These are phyloP conservation scores for Tylopilus vinaceipallidus DNA, from an alignment of 768 basidiomycete species.

Conservation along the genomic window DNA sequence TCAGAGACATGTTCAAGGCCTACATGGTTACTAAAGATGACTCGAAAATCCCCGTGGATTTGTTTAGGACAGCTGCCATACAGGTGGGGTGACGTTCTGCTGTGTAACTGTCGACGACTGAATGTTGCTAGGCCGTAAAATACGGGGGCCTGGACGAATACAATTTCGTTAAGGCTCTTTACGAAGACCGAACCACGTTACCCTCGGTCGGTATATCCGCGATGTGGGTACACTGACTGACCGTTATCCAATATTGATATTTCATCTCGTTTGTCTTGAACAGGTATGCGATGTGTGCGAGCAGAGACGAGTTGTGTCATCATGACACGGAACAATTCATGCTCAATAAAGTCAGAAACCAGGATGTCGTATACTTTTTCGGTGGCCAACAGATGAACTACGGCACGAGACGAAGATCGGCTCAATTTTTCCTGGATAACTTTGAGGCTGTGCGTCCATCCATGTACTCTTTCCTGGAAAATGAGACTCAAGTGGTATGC, in stretches of 20 bases:
- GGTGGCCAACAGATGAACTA: conserved; percentile 55
- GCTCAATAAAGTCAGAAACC: conserved; percentile 48
- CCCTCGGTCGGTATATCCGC: conserved; percentile 62
- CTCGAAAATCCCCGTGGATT: conserved; percentile 76
- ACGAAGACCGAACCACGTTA: conserved; percentile 72
- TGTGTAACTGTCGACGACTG: not conserved
- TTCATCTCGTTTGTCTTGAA: not conserved
- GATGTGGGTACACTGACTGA: conserved; percentile 44
- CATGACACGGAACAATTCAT: conserved; percentile 64
- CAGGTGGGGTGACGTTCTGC: conserved; percentile 41
- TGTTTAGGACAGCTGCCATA: conserved; percentile 55
- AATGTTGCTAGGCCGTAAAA: conserved; percentile 54
- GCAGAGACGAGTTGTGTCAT: conserved; percentile 55
- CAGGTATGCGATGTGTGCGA: conserved; percentile 64
- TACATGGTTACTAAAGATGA: conserved; percentile 74
- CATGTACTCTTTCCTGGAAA: not conserved
- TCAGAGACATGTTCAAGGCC: conserved; percentile 65
- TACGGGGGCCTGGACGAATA: conserved; percentile 76
- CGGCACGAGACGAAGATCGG: conserved; percentile 49
- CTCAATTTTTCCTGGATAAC: conserved; percentile 65
- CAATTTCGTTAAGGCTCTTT: conserved; percentile 64
- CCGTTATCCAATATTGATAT: not conserved
- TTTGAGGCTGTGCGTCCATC: conserved; percentile 53
- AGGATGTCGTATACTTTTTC: conserved; percentile 68
- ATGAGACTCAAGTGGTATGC: not conserved